Evolutionary conservation across 495 filamentous ascomycete genomes (phyloP).

Genomic region (Physcia stellaris): DNA sequence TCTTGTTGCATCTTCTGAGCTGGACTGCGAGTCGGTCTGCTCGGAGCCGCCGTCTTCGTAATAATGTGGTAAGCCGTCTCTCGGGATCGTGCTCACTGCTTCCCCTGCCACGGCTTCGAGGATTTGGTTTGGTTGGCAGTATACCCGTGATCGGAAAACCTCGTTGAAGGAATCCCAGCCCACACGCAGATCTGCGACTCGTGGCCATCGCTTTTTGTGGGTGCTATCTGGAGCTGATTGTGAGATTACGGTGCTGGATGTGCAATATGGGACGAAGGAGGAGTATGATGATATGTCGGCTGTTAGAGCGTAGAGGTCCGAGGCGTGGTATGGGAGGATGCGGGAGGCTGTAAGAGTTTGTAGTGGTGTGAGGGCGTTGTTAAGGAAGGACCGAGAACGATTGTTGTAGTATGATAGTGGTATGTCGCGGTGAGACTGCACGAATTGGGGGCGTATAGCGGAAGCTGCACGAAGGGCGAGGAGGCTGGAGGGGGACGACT

Average conservation of each 20-base stretch:
- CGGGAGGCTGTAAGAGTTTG: slow-evolving; percentile 58
- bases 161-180: slow-evolving; percentile 76
- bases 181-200: slow-evolving; percentile 63
- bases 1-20: slow-evolving; percentile 18
- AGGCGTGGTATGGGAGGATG: slow-evolving; percentile 63
- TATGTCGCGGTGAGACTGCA: not conserved
- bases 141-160: slow-evolving; percentile 59
- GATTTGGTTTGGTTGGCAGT: slow-evolving; percentile 50
- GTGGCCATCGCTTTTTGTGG: slow-evolving; percentile 42
- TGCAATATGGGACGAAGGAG: slow-evolving; percentile 77
- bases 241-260: slow-evolving; percentile 52
- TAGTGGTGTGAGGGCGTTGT: slow-evolving; percentile 6
- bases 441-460: slow-evolving; percentile 2
- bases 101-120: slow-evolving; percentile 70
- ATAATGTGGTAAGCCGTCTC: slow-evolving; percentile 21
- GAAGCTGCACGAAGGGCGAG: not conserved
- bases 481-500: not conserved
- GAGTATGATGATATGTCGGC: slow-evolving; percentile 71
- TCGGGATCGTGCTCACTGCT: slow-evolving; percentile 27
- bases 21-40: not conserved
- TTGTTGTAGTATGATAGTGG: not conserved
- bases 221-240: slow-evolving; percentile 31
- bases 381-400: not conserved
- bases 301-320: slow-evolving; percentile 64
- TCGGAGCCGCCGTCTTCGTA: not conserved